phyloP scores from a whole-genome alignment of 1,139 yeast genomes.

The Taphrina confusa region DNA sequence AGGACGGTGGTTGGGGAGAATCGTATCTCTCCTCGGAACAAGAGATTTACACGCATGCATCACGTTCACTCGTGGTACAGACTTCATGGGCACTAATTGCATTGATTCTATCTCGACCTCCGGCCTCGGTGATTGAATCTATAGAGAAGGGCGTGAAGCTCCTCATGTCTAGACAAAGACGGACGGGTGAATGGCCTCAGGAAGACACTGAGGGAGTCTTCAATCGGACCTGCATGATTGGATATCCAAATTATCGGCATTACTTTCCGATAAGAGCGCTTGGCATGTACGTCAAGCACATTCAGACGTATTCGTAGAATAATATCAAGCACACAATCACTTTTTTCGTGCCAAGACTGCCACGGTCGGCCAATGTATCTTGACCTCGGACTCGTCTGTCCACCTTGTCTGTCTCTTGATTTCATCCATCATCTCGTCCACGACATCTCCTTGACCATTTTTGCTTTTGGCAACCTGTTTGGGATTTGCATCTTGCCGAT shows the following conservation, averaged over 20 bases:
- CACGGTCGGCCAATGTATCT: constrained; percentile 63
- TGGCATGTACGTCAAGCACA: constrained; percentile 57
- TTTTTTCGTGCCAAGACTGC: constrained; percentile 46
- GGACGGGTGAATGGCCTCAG: constrained; percentile 80
- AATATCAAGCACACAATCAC: not conserved
- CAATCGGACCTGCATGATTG: constrained; percentile 84
- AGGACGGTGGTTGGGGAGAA: constrained; percentile 98
- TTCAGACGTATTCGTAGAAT: not conserved
- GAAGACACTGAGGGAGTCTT: constrained; percentile 94
- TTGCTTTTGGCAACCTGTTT: constrained; percentile 39
- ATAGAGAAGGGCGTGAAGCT: constrained; percentile 61
- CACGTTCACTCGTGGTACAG: constrained; percentile 74
- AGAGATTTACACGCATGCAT: constrained; percentile 70
- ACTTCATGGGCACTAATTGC: constrained; percentile 93
- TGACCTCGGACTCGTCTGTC: constrained; percentile 52
- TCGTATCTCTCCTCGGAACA: constrained; percentile 46
- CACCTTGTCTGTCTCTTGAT: constrained; percentile 51
- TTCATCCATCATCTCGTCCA: constrained; percentile 51
- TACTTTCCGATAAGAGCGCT: constrained; percentile 90
- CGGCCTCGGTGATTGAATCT: constrained; percentile 55
- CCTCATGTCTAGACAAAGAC: constrained; percentile 65
- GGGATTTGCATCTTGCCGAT: constrained; percentile 56
- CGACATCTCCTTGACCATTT: constrained; percentile 43
- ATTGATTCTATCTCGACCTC: constrained; percentile 76
- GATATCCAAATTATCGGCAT: constrained; percentile 90